phyloP scores from a whole-genome alignment of 2,329 filamentous ascomycete genomes.

The Phyllosticta capitalensis region DNA sequence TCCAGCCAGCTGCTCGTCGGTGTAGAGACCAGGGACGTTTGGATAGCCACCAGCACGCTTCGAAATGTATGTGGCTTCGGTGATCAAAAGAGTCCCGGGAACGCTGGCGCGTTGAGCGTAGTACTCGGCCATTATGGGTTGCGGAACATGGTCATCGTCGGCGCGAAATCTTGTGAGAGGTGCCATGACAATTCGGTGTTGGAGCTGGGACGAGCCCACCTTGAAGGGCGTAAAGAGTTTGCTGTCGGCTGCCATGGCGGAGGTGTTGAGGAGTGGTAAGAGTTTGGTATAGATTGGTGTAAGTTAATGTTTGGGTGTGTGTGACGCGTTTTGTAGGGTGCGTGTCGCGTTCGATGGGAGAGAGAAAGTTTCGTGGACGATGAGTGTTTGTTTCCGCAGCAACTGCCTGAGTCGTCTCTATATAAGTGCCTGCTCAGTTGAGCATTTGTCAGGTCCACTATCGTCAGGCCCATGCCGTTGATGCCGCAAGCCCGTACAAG shows the following conservation, averaged over 20 bases:
- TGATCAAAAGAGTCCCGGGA: constrained; percentile 24
- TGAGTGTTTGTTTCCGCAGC: too few relatives aligned
- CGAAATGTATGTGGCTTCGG: constrained; percentile 28
- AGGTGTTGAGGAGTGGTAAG: neutral
- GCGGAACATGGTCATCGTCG: constrained; percentile 39
- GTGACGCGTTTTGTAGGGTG: too few relatives aligned
- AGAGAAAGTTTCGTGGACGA: too few relatives aligned
- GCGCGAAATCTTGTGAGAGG: constrained; percentile 32
- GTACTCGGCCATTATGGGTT: constrained; percentile 28
- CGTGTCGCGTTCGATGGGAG: too few relatives aligned
- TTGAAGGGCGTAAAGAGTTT: constrained; percentile 22
- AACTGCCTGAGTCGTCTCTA: neutral
- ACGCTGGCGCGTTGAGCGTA: constrained; percentile 22
- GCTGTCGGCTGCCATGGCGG: constrained; percentile 9
- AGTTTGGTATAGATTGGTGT: too few relatives aligned
- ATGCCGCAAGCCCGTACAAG: neutral
- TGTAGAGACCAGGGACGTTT: constrained; percentile 23
- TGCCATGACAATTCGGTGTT: constrained; percentile 21
- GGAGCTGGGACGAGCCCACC: constrained; percentile 18
- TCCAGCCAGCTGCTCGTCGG: constrained; percentile 42
- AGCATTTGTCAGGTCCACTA: neutral
- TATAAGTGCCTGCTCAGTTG: neutral
- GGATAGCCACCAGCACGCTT: constrained; percentile 18
- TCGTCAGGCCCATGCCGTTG: neutral
- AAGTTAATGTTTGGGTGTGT: too few relatives aligned